Evolutionary conservation across 257 asterid genomes (phyloP).

Genomic region (Jacaranda mimosifolia): DNA sequence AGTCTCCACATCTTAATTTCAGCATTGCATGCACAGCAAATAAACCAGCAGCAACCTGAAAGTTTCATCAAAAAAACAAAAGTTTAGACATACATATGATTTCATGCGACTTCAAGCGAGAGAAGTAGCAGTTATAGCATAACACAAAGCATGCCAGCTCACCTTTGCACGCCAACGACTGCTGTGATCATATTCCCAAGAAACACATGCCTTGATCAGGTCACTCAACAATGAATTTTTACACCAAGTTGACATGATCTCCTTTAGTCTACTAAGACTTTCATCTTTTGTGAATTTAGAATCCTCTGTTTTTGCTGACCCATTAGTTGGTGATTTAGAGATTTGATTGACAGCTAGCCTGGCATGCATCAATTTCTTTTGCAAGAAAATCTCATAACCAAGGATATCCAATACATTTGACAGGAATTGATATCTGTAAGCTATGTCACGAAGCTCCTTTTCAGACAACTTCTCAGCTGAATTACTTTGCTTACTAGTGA

Average conservation of each 20-base stretch:
- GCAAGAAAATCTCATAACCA: slow-evolving; percentile 80
- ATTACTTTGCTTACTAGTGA: slow-evolving; percentile 40
- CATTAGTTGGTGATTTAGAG: slow-evolving; percentile 50
- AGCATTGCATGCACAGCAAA: slow-evolving; percentile 73
- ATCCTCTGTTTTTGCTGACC: slow-evolving; percentile 44
- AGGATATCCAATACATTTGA: slow-evolving; percentile 73
- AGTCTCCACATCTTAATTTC: slow-evolving; percentile 68
- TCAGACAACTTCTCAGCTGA: slow-evolving; percentile 50
- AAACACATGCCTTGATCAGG: slow-evolving; percentile 75
- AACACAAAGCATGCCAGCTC: slow-evolving; percentile 37
- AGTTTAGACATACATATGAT: background rate
- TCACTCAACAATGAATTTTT: slow-evolving; percentile 58
- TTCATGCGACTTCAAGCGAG: slow-evolving; percentile 17
- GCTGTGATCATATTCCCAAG: slow-evolving; percentile 61
- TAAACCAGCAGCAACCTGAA: slow-evolving; percentile 78
- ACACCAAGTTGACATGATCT: slow-evolving; percentile 70
- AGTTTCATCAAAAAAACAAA: slow-evolving; percentile 28
- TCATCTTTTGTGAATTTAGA: slow-evolving; percentile 40
- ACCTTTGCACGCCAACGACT: slow-evolving; percentile 71
- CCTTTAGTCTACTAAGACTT: slow-evolving; percentile 52
- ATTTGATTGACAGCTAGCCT: slow-evolving; percentile 54
- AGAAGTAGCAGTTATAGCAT: slow-evolving; percentile 16
- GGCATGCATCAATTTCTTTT: slow-evolving; percentile 72
- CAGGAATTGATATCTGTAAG: slow-evolving; percentile 62
- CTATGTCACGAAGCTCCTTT: slow-evolving; percentile 52